These are phyloP conservation scores for Wickerhamomyces sp. DNA, from an alignment of 1,139 yeast genomes.

Conservation along the genomic window DNA sequence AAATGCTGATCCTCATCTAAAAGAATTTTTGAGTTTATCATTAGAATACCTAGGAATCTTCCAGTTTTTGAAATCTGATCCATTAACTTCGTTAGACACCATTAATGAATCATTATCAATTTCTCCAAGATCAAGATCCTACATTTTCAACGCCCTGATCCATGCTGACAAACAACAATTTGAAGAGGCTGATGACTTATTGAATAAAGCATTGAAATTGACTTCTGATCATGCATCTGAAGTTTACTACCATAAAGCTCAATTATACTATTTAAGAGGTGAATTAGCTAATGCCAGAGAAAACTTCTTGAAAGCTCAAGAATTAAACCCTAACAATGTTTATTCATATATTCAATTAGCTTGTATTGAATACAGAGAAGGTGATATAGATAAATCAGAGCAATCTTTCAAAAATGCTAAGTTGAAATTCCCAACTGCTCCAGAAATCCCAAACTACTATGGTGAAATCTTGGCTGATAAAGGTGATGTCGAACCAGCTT, in stretches of 20 bases:
- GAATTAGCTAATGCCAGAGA: slow-evolving; percentile 69
- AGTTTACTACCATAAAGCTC: slow-evolving; percentile 92
- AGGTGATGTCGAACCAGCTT: slow-evolving; percentile 68
- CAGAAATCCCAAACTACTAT: slow-evolving; percentile 91
- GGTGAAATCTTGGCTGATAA: slow-evolving; percentile 91
- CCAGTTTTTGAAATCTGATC: slow-evolving; percentile 76
- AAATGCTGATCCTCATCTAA: slow-evolving; percentile 27
- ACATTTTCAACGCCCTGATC: slow-evolving; percentile 78
- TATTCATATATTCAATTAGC: slow-evolving; percentile 91
- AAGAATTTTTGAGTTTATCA: slow-evolving; percentile 60
- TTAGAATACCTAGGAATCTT: slow-evolving; percentile 81
- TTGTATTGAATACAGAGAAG: slow-evolving; percentile 84
- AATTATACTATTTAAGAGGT: slow-evolving; percentile 77
- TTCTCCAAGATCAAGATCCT: slow-evolving; percentile 77
- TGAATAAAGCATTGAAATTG: slow-evolving; percentile 65
- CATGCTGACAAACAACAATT: slow-evolving; percentile 72
- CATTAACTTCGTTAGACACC: slow-evolving; percentile 48
- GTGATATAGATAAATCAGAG: slow-evolving; percentile 56
- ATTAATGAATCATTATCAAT: slow-evolving; percentile 53
- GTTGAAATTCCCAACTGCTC: slow-evolving; percentile 74
- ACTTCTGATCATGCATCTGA: slow-evolving; percentile 69
- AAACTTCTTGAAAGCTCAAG: slow-evolving; percentile 74
- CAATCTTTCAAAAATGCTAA: slow-evolving; percentile 70
- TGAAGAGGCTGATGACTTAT: slow-evolving; percentile 51
- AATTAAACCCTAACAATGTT: slow-evolving; percentile 69